Base-by-base conservation (phyloP, 805 yeast genomes). In the Zygoascus flipseniorum region DNA sequence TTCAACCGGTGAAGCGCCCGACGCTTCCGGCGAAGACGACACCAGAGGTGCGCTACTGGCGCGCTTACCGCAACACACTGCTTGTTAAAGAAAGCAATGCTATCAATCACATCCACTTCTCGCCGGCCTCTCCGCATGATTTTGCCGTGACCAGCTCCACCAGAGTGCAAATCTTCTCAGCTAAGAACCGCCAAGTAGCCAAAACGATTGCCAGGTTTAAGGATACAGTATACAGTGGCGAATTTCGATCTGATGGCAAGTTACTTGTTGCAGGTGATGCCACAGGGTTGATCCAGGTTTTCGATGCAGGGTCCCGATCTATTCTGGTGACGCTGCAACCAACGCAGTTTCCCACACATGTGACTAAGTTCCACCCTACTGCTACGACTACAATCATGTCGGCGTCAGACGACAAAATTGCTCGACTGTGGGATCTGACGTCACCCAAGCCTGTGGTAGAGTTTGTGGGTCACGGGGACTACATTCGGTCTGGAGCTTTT, bases 211-310 rank as follows among this genome's bases (percentile, higher is more conserved):
- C 84, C 5, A 71, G 97, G 58, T 93, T 93, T 71, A 89, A 87
- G 65, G 98, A 92, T 63, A 83, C 90, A 0, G 99, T 89, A 0
- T 89, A 87, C 65, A 80, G 89, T 32, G 98, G 96, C 47, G 95
- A 89, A 67, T 92, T 83, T 69, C 78, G 98, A 63, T 78, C 78
- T 53, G 99, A 93, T 66, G 99, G 99, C 52, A 86, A 88, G 65
- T 76, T 93, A 47, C 69, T 93, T 31, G 95, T 86, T 19, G 97
- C 97, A 4, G 95, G 96, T 62, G 99, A 93, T 72, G 96, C 96
- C 13, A 81, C 93, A 2, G 99, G 99, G 18, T 68, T 88, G 53
- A 95, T 93, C 13, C 95, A 95, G 58, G 83, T 90, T 9, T 92
- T 86, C 65, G 97, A 93, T 68, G 82, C 95, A 32, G 74, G 78